Conservation (phyloP, 1,284 basidiomycete species). For the Psilocybe mexicana region DNA sequence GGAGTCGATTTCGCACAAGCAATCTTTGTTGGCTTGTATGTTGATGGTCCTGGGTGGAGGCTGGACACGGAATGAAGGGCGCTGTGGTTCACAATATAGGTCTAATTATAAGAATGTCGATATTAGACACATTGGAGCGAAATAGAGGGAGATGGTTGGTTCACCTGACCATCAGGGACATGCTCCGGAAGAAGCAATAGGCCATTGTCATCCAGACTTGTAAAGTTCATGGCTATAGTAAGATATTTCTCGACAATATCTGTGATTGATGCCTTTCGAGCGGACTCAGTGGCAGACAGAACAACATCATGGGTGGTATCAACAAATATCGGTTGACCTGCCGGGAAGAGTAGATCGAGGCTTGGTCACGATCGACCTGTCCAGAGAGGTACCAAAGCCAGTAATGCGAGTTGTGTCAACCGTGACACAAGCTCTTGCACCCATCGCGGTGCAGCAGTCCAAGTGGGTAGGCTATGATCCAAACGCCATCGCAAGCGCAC, state of each 20-base stretch:
- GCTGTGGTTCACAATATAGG: slow-evolving; percentile 47
- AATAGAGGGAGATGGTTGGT: slow-evolving; percentile 2
- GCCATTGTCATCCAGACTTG: slow-evolving; percentile 52
- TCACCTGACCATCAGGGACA: slow-evolving; percentile 54
- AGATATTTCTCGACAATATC: neutral
- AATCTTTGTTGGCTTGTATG: slow-evolving; percentile 50
- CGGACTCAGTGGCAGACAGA: slow-evolving; percentile 36
- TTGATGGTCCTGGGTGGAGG: slow-evolving; percentile 34
- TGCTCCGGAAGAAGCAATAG: slow-evolving; percentile 53
- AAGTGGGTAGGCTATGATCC: too few species aligned
- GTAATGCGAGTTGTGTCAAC: slow-evolving; percentile 50
- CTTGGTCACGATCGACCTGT: slow-evolving; percentile 54
- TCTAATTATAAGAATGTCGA: slow-evolving; percentile 27
- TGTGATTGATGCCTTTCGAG: neutral
- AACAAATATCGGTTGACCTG: slow-evolving; percentile 60
- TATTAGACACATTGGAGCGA: neutral
- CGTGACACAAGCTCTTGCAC: slow-evolving; percentile 59
- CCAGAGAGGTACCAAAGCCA: slow-evolving; percentile 53
- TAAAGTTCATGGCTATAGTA: slow-evolving; percentile 64
- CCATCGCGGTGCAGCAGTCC: slow-evolving; percentile 46
- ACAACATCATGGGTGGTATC: slow-evolving; percentile 55
- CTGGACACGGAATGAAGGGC: slow-evolving; percentile 60
- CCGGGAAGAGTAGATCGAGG: slow-evolving; percentile 52
- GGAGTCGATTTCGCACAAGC: slow-evolving; percentile 52
- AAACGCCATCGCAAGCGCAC: slow-evolving; percentile 48